Evolutionary conservation across 768 basidiomycete species (phyloP).

Genomic region (Russula dissimulans): DNA sequence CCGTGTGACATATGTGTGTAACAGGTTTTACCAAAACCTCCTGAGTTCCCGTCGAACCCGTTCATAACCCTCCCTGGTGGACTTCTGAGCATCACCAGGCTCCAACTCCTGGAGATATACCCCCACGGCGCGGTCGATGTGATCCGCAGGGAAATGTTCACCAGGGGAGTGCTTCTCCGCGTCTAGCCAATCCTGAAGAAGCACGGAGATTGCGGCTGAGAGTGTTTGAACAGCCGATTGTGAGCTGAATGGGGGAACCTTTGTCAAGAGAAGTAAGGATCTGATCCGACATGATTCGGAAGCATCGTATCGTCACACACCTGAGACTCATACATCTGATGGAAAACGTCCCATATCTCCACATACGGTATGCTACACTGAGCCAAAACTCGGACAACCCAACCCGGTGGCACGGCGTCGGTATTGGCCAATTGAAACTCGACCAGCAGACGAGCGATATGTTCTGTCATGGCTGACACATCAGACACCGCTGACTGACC

Average conservation of each 20-base stretch:
- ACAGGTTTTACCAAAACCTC: conserved; percentile 49
- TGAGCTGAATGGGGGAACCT: conserved; percentile 80
- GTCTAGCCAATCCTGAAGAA: conserved; percentile 75
- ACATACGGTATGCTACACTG: conserved; percentile 75
- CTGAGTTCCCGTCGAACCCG: conserved; percentile 61
- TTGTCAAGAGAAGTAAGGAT: background rate
- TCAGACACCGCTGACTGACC: background rate
- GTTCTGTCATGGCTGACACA: conserved; percentile 38
- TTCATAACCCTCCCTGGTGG: conserved; percentile 56
- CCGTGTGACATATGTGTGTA: background rate
- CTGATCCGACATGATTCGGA: background rate
- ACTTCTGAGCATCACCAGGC: conserved; percentile 40
- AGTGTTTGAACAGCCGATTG: conserved; percentile 72
- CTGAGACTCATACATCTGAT: conserved; percentile 64
- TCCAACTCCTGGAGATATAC: conserved; percentile 68
- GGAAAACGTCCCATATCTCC: conserved; percentile 78
- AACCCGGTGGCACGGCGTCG: conserved; percentile 56
- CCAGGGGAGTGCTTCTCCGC: conserved; percentile 68
- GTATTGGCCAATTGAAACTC: conserved; percentile 59
- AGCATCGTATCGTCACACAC: conserved; percentile 29
- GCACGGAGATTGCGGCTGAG: conserved; percentile 71
- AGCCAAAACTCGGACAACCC: conserved; percentile 70
- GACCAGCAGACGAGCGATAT: conserved; percentile 67
- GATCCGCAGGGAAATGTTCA: conserved; percentile 69
- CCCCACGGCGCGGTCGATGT: conserved; percentile 63